Base-by-base conservation (phyloP, 1,284 basidiomycete genomes). In the Leccinum pachyderme region DNA sequence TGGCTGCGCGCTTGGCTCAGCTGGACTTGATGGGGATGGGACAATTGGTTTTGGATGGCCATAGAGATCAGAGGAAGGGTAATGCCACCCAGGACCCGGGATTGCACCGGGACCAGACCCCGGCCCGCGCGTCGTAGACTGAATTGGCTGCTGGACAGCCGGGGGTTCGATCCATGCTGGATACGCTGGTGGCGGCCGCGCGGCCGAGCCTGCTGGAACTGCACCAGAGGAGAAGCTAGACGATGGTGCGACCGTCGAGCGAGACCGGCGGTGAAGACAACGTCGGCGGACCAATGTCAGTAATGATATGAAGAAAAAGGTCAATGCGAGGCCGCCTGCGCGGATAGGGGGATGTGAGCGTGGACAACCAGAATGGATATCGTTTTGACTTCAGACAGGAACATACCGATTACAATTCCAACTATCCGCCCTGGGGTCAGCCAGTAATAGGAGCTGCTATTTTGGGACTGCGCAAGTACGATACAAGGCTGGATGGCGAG, bases 401-500 rank as follows among this genome's bases (percentile, higher is more conserved):
- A 53, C 63, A 29, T 7, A 72, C 66, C 70, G 45, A 68, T 8
- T n/a, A 62, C 60, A 3, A 71, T 49, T 12, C 58, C 66, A 13
- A 39, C 61, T 51, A 68, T 69, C 24, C 66, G 61, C 12, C 52
- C 68, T 12, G 64, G 63, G 15, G 68, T 51, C 41, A 69, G 22
- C 67, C 67, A 68, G 24, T 56, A 52, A 37, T 37, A 37, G 35
- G 35, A 51, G 44, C 41, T 11, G 22, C 46, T 25, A 7, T 12
- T 44, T 15, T 49, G 45, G 5, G 52, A 35, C 28, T 54, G 54
- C 13, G 61, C 57, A 1, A 5, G 15, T 5, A 49, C 66, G 43
- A 32, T 35, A 13, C 22, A 43, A 7, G 22, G 41, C 25, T 39
- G 55, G 35, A 22, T 29, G 24, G 46, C 32, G 13, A 66, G 31